Conservation (phyloP, 495 filamentous ascomycete species). For the Neurospora sp. region DNA sequence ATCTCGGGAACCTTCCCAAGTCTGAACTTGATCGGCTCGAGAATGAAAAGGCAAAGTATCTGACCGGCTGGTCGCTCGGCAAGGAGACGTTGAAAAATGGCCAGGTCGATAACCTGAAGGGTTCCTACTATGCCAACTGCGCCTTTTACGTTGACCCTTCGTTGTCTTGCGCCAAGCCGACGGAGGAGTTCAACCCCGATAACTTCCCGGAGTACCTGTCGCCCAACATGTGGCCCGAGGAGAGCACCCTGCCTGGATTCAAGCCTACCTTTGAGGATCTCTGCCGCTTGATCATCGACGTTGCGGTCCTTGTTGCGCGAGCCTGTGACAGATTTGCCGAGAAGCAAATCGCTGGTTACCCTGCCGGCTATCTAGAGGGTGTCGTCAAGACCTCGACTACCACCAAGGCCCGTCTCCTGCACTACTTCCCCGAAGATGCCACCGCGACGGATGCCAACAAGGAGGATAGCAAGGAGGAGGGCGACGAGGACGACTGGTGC, state of each 20-base stretch:
- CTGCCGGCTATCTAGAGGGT: slow-evolving; percentile 65
- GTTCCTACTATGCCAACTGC: slow-evolving; percentile 94
- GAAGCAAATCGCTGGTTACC: slow-evolving; percentile 65
- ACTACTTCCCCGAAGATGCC: slow-evolving; percentile 71
- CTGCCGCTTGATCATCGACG: slow-evolving; percentile 78
- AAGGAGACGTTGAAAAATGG: slow-evolving; percentile 91
- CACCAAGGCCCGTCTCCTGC: slow-evolving; percentile 84
- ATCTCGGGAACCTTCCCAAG: slow-evolving; percentile 71
- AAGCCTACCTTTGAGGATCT: slow-evolving; percentile 59
- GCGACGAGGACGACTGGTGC: slow-evolving; percentile 88
- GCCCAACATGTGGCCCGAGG: slow-evolving; percentile 75
- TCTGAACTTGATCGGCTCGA: slow-evolving; percentile 66
- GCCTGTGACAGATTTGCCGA: slow-evolving; percentile 83
- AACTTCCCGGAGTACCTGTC: slow-evolving; percentile 49
- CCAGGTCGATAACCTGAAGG: slow-evolving; percentile 85
- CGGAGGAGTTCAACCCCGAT: slow-evolving; percentile 47
- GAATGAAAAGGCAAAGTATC: slow-evolving; percentile 50
- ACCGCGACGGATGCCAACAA: slow-evolving; percentile 18
- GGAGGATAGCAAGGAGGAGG: slow-evolving; percentile 39
- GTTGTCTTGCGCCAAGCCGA: slow-evolving; percentile 48
- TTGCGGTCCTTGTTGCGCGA: slow-evolving; percentile 71
- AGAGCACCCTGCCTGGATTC: slow-evolving; percentile 61
- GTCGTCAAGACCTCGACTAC: slow-evolving; percentile 78
- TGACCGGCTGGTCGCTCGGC: slow-evolving; percentile 71
- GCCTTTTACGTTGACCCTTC: slow-evolving; percentile 71